Evolutionary conservation across 2,329 filamentous ascomycete species (phyloP), one percentile per base, ranked within the genome.

Genomic region (Fusarium pseudoanthophilum): DNA sequence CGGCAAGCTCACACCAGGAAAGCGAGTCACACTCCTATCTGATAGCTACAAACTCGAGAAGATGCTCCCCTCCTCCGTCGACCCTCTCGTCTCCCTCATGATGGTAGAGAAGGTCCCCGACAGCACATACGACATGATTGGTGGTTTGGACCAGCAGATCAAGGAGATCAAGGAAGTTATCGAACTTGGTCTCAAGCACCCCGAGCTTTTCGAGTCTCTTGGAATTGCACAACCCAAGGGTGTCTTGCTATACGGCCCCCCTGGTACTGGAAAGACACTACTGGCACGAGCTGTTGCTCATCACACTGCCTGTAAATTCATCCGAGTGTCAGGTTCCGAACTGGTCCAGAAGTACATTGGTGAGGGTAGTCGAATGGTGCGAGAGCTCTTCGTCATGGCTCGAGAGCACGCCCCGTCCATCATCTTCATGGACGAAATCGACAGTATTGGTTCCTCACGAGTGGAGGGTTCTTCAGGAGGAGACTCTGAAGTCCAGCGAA

Each of bases 141-240:
- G 96, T 85, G 96, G 96, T 76, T 87, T 99, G 71, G 96, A 99
- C 82, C 95, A 99, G 83, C 96, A 99, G 83, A 98, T 99, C 87
- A 98, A 99, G 87, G 96, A 99, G 83, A 99, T 99, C 88, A 99
- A 99, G 86, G 96, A 99, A 85, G 96, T 99, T 79, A 98, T 99
- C 82, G 96, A 99, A 87, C 92, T 99, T 49, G 96, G 96, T 75
- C 90, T 99, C 72, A 98, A 98, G 87, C 96, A 99, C 83, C 96
- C 96, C 11, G 96, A 99, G 85, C 91, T 99, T 40, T 99, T 99
- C 85, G 96, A 99, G 85, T 97, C 95, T n/a, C 91, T 99, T 66
- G 96, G 96, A 79, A 99, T 99, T 78, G 96, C 95, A 75, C 96
- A 99, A 81, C 96, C 96, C 51, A 99, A 99, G 86, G 96, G 96